These are phyloP conservation scores for Dillenia turbinata DNA, from an alignment of 164 flowering plant genomes.

Conservation along the genomic window DNA sequence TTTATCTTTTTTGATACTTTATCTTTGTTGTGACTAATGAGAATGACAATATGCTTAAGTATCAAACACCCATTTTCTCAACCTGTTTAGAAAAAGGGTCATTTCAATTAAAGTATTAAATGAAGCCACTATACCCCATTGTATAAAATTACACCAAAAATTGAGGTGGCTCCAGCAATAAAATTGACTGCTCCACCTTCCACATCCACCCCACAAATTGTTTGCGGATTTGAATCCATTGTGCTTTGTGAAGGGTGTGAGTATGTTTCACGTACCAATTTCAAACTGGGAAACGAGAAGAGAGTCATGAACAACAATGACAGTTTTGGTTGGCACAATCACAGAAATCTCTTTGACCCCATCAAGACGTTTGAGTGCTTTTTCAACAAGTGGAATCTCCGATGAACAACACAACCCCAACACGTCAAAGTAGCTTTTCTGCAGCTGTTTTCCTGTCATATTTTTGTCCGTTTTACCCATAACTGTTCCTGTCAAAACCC, in stretches of 20 bases:
- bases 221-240: not conserved
- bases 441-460: constrained; percentile 24
- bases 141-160: not conserved
- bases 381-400: constrained; percentile 68
- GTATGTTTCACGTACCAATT: constrained; percentile 47
- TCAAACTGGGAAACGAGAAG: constrained; percentile 56
- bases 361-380: constrained; percentile 48
- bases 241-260: not conserved
- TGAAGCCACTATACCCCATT: no score
- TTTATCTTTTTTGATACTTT: no score
- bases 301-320: constrained; percentile 72
- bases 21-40: no score
- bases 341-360: constrained; percentile 69
- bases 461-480: constrained; percentile 15
- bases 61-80: no score
- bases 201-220: not conserved
- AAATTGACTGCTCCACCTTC: not conserved
- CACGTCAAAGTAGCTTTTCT: constrained; percentile 88
- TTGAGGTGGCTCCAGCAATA: not conserved
- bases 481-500: not conserved
- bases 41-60: no score
- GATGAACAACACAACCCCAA: constrained; percentile 84
- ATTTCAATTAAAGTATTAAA: no score
- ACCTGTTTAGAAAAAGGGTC: no score
- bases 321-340: constrained; percentile 72